Evolutionary conservation across 2,329 filamentous ascomycete species (phyloP).

Genomic region (Leptodontidium sp.): DNA sequence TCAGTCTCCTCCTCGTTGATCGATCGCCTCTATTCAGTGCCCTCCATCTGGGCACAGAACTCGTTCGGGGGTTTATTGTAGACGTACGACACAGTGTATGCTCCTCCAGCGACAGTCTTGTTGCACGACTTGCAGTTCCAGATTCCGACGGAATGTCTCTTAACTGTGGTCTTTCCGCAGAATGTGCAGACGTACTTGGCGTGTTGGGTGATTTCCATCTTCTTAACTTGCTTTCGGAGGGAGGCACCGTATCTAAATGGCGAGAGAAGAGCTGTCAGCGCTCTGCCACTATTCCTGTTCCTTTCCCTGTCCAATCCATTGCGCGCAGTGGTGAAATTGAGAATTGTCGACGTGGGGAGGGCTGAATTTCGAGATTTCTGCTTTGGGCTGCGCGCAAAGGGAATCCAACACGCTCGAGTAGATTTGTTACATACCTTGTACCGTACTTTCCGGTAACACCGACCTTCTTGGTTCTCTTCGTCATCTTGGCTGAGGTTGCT

Average conservation of each 20-base stretch:
- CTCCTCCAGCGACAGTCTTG: constrained; percentile 93
- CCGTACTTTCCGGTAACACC: constrained; percentile 99
- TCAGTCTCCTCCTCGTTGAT: constrained; percentile 20
- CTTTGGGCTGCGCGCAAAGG: constrained; percentile 9
- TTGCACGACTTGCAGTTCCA: constrained; percentile 97
- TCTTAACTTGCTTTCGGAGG: constrained; percentile 99
- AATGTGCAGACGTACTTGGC: constrained; percentile 97
- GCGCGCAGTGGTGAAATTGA: constrained; percentile 12
- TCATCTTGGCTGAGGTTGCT: constrained; percentile 73
- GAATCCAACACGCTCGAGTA: constrained; percentile 30
- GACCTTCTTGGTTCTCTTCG: constrained; percentile 98
- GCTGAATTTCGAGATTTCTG: constrained; percentile 12
- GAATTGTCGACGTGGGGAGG: background rate
- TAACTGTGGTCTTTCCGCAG: constrained; percentile 96
- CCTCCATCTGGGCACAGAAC: background rate
- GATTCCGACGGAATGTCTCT: constrained; percentile 91
- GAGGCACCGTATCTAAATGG: constrained; percentile 90
- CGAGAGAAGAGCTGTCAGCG: constrained; percentile 35
- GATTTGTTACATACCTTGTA: constrained; percentile 75
- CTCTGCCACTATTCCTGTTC: constrained; percentile 16
- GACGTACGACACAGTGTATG: constrained; percentile 96
- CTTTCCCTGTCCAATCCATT: background rate
- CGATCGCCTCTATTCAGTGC: background rate
- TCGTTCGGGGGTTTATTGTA: constrained; percentile 23
- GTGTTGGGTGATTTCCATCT: constrained; percentile 99